These are phyloP conservation scores for Chytriomyces hyalinus DNA, from an alignment of 192 early-diverging fungal species.

Conservation along the genomic window DNA sequence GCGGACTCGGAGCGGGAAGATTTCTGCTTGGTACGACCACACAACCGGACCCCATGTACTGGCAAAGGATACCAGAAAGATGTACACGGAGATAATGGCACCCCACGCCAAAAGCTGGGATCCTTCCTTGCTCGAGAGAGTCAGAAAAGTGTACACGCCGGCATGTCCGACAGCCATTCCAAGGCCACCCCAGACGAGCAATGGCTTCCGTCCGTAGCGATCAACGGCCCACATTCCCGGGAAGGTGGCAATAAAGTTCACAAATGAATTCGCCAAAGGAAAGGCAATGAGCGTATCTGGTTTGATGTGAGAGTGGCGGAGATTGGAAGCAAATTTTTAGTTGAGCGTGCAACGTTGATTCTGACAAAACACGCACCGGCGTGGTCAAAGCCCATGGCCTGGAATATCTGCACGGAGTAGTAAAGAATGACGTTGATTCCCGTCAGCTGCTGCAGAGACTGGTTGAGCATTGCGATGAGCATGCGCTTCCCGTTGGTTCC, in stretches of 20 bases:
- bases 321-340: conserved; percentile 64
- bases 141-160: conserved; percentile 67
- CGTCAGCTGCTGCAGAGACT: conserved; percentile 42
- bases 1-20: conserved; percentile 74
- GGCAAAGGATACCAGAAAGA: conserved; percentile 66
- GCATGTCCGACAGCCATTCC: conserved; percentile 71
- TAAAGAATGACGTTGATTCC: conserved; percentile 80
- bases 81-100: conserved; percentile 72
- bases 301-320: conserved; percentile 50
- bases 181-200: conserved; percentile 75
- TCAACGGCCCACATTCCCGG: conserved; percentile 90
- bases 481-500: neutral
- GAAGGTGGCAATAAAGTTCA: conserved; percentile 86
- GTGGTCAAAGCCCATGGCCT: conserved; percentile 49
- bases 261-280: conserved; percentile 70
- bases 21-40: conserved; percentile 77
- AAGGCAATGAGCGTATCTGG: conserved; percentile 14
- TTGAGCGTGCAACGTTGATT: conserved; percentile 37
- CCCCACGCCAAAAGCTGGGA: conserved; percentile 41
- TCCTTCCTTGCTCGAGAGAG: conserved; percentile 43
- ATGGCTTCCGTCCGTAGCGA: conserved; percentile 80
- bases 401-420: conserved; percentile 62
- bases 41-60: conserved; percentile 78
- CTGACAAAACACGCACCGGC: neutral
- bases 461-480: conserved; percentile 23